Evolutionary conservation across 148 eudicot species (phyloP).

Genomic region (Rhododendron henanense): DNA sequence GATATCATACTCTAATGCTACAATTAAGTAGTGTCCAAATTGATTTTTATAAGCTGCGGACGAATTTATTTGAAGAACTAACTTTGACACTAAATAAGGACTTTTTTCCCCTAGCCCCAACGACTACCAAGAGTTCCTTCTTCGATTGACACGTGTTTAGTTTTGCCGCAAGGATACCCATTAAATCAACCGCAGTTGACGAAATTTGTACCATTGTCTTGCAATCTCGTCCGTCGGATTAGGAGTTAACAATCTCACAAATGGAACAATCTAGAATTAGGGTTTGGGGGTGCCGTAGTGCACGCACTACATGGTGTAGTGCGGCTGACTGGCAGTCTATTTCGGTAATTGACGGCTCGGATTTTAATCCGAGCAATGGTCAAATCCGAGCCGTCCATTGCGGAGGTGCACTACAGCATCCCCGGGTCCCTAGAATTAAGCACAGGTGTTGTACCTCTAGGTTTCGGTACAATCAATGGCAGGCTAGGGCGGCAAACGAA

Average conservation of each 20-base stretch:
- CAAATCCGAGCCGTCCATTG: too few species aligned
- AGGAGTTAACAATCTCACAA: neutral
- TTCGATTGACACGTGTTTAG: neutral
- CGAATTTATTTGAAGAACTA: neutral
- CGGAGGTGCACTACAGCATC: too few species aligned
- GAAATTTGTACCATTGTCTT: neutral
- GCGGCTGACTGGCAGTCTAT: too few species aligned
- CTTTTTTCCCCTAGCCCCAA: neutral
- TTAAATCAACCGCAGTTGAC: neutral
- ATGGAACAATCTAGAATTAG: constrained; percentile 27
- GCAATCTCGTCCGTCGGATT: constrained; percentile 9
- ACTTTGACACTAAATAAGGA: neutral
- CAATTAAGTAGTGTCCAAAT: neutral
- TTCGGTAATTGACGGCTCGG: too few species aligned
- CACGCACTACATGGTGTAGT: too few species aligned
- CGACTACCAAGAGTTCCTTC: neutral
- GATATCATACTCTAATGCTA: neutral
- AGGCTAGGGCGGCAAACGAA: too few species aligned
- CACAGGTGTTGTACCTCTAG: constrained; percentile 1
- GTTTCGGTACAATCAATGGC: neutral
- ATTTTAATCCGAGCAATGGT: too few species aligned
- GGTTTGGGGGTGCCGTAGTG: too few species aligned
- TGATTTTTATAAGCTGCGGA: neutral
- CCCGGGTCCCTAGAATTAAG: neutral
- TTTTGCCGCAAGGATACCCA: neutral